Evolutionary conservation across 192 early-diverging fungal species (phyloP), one percentile per base, ranked within the genome.

Genomic region (Helicostylum pulchrum): DNA sequence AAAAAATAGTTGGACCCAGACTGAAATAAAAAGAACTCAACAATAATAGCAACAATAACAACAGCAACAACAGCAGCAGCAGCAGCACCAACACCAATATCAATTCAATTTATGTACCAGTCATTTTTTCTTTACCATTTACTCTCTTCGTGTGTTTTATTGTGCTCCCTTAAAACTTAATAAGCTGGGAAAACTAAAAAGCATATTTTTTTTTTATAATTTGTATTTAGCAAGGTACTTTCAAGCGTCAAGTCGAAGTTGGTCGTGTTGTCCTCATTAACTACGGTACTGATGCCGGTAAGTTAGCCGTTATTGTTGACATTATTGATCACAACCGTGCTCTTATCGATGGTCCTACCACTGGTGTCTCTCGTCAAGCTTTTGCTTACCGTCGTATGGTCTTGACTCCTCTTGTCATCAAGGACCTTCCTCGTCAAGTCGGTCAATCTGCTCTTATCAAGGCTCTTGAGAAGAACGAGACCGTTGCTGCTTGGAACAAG

Each of bases 311-410:
- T 74, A 92, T 99, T 82, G 92, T 98, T 63, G 97, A 98, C 78
- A 97, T 99, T 78, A 89, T 99, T 73, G 97, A 99, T 85, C 96
- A 99, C 90, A 92, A 90, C 83, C 88, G 97, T 69, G 92, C 93
- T 69, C 86, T 99, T 73, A 83, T 99, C 71, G 94, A 99, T 79
- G 96, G 97, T 42, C 96, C 96, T 53, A 96, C 92, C 83, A 98
- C 94, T 60, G 89, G 88, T 62, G 95, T 98, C 62, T 30, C 81
- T 67, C 96, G 97, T 70, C 88, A 92, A 78, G 81, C 85, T 66
- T 82, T 94, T 68, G 65, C 91, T 64, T 96, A 87, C 93, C 92
- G 93, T 82, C 92, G 93, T 75, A 71, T 91, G 73, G 85, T 87
- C 64, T 86, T 99, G 70, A 99, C 97, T 74, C 87, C 87, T 80